Evolutionary conservation across 805 yeast species (phyloP).

Genomic region (Yamadazyma takamatsuzukensis): DNA sequence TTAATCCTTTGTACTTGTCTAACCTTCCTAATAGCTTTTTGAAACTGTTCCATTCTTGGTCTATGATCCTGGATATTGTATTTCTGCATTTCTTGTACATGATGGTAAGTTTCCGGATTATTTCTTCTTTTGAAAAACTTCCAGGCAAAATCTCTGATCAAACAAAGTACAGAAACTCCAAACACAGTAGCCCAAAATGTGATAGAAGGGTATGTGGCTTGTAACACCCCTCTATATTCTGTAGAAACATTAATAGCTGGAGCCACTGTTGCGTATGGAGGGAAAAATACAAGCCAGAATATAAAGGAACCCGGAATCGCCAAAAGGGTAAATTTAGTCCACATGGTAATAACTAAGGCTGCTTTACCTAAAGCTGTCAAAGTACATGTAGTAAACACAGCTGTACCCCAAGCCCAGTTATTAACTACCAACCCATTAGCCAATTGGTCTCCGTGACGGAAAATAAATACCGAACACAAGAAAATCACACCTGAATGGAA

Average conservation of each 20-base stretch:
- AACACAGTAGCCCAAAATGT: constrained; percentile 81
- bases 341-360: constrained; percentile 81
- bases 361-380: constrained; percentile 93
- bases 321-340: constrained; percentile 89
- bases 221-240: constrained; percentile 79
- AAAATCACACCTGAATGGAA: constrained; percentile 87
- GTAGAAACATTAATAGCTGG: constrained; percentile 78
- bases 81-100: constrained; percentile 95
- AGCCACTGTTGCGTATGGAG: constrained; percentile 80
- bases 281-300: constrained; percentile 83
- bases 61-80: constrained; percentile 88
- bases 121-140: constrained; percentile 91
- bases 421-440: constrained; percentile 70
- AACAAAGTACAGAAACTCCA: constrained; percentile 72
- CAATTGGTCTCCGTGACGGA: constrained; percentile 62
- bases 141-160: constrained; percentile 88
- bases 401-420: constrained; percentile 95
- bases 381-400: constrained; percentile 81
- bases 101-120: constrained; percentile 88
- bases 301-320: constrained; percentile 94
- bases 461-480: constrained; percentile 66
- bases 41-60: constrained; percentile 96
- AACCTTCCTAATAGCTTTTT: constrained; percentile 92
- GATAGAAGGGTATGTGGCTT: constrained; percentile 70
- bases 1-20: constrained; percentile 98